These are phyloP conservation scores for Lotus japonicus DNA, from an alignment of 306 rosid genomes.

Conservation along the genomic window DNA sequence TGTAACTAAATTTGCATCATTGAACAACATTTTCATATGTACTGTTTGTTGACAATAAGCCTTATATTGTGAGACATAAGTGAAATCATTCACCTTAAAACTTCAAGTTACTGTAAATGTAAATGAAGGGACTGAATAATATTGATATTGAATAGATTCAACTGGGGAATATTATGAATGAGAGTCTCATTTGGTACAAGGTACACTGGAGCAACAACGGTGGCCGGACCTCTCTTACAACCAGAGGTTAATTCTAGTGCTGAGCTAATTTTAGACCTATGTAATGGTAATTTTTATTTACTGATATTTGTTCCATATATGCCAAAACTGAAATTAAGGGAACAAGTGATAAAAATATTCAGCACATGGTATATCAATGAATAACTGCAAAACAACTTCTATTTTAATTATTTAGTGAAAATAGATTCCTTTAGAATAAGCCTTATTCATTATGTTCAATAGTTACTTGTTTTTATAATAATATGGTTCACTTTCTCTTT, in stretches of 20 bases:
- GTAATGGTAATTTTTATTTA: slow-evolving; percentile 44
- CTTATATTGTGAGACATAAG: no score
- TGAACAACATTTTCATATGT: no score
- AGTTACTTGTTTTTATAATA: background rate
- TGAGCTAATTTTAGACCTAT: slow-evolving; percentile 36
- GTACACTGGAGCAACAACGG: no score
- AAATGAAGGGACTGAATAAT: no score
- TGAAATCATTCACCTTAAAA: no score
- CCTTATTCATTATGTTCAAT: background rate
- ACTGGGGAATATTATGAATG: no score
- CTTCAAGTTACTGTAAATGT: no score
- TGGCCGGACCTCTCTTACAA: slow-evolving; percentile 74
- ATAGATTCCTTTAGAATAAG: background rate
- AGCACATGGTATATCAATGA: background rate
- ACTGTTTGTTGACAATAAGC: no score
- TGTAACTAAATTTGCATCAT: no score
- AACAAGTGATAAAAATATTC: no score
- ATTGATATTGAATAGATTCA: no score
- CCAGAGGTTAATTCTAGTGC: slow-evolving; percentile 47
- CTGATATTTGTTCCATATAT: background rate
- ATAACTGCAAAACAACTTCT: background rate
- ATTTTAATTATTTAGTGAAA: background rate
- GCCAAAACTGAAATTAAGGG: background rate
- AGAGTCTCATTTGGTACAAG: no score
- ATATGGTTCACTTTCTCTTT: background rate